Evolutionary conservation across 352 stramenopile genomes (phyloP).

Genomic region (Porosira glacialis): DNA sequence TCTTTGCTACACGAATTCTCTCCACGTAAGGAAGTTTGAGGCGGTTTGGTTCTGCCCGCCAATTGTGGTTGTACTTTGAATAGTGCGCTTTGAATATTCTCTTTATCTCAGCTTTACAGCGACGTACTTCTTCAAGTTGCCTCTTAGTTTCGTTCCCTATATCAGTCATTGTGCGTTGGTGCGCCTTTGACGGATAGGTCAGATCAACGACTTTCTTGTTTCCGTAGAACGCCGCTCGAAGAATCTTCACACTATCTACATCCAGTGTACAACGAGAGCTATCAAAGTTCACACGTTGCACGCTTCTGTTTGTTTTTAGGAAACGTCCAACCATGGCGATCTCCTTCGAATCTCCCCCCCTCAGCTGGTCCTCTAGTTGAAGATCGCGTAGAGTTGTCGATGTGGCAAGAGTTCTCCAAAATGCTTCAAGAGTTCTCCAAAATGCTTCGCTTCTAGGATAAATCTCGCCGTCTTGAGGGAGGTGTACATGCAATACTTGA

Average conservation of each 20-base stretch:
- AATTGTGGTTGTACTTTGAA: slow-evolving; percentile 19
- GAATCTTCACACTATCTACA: slow-evolving; percentile 13
- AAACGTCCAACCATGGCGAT: slow-evolving; percentile 18
- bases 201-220: slow-evolving; percentile 25
- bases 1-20: slow-evolving; percentile 17
- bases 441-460: background rate
- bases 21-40: slow-evolving; percentile 26
- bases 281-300: slow-evolving; percentile 21
- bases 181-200: slow-evolving; percentile 8
- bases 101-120: slow-evolving; percentile 23
- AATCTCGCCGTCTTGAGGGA: background rate
- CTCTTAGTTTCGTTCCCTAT: slow-evolving; percentile 2
- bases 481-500: background rate
- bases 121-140: background rate
- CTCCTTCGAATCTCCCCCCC: slow-evolving; percentile 4
- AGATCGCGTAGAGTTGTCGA: slow-evolving; percentile 29
- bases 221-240: slow-evolving; percentile 24
- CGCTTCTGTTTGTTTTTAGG: slow-evolving; percentile 24
- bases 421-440: background rate
- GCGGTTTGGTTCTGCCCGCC: slow-evolving; percentile 19
- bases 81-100: slow-evolving; percentile 17
- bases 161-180: background rate
- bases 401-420: slow-evolving; percentile 10
- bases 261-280: slow-evolving; percentile 11
- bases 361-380: slow-evolving; percentile 17